Evolutionary conservation across 2,329 filamentous ascomycete genomes (phyloP).

Genomic region (Fusarium stilboides): DNA sequence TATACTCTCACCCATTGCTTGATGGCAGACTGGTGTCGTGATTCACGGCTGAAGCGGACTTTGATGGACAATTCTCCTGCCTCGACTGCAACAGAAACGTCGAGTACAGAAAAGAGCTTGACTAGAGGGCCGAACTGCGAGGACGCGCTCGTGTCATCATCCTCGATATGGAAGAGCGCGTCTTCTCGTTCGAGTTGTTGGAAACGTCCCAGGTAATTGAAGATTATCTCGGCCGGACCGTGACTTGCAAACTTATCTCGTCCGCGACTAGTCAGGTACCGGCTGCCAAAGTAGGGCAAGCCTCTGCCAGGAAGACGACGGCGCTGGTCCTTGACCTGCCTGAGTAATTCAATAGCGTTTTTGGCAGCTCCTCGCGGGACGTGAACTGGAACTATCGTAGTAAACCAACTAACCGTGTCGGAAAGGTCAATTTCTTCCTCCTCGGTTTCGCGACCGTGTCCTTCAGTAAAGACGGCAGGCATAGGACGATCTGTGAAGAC

Average conservation of each 20-base stretch:
- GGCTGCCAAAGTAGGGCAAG: constrained; percentile 1
- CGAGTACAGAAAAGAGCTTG: constrained; percentile 9
- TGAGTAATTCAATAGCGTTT: background rate
- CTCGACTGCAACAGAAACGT: constrained; percentile 2
- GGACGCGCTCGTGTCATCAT: constrained; percentile 6
- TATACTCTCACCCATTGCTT: constrained; percentile 1
- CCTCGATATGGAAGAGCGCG: constrained; percentile 7
- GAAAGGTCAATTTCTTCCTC: constrained; percentile 12
- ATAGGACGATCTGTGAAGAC: constrained; percentile 1
- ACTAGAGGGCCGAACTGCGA: constrained; percentile 8
- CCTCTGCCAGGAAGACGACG: background rate
- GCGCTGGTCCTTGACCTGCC: constrained; percentile 4
- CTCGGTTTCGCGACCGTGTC: constrained; percentile 4
- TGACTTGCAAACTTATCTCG: constrained; percentile 5
- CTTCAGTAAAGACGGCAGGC: constrained; percentile 8
- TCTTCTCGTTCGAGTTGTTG: constrained; percentile 7
- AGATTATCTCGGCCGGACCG: constrained; percentile 7
- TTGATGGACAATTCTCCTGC: constrained; percentile 4
- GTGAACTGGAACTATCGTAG: background rate
- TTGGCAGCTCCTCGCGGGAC: background rate
- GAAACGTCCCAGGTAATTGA: constrained; percentile 10
- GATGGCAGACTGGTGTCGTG: constrained; percentile 4
- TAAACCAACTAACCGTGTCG: constrained; percentile 8
- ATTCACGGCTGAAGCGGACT: constrained; percentile 5
- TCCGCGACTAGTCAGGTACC: constrained; percentile 2